Conservation (phyloP, 768 basidiomycete genomes). For the Suillus subalutaceus region DNA sequence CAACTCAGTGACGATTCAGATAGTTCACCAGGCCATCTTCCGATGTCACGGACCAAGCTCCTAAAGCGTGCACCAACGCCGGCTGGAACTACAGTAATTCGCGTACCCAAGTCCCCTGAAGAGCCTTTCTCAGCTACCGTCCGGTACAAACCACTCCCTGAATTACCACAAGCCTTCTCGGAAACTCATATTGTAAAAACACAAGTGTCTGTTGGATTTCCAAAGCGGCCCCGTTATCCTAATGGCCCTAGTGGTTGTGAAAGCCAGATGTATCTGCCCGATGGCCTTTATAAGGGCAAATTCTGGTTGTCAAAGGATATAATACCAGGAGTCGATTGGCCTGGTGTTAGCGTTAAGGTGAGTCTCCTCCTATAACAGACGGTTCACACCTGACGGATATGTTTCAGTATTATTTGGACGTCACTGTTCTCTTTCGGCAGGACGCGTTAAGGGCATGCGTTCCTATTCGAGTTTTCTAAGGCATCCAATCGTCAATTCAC, state of each 20-base stretch:
- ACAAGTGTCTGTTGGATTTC: constrained; percentile 66
- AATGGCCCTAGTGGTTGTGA: constrained; percentile 50
- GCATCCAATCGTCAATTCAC: constrained; percentile 44
- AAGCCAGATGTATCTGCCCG: constrained; percentile 54
- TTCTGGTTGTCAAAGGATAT: constrained; percentile 58
- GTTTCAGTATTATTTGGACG: constrained; percentile 70
- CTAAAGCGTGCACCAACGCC: constrained; percentile 36
- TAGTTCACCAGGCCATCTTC: constrained; percentile 14
- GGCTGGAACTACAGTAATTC: constrained; percentile 20
- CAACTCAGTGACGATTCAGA: constrained; percentile 50
- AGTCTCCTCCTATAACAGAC: constrained; percentile 18
- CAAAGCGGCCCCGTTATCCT: constrained; percentile 57
- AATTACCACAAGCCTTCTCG: constrained; percentile 24
- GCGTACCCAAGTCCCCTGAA: constrained; percentile 16
- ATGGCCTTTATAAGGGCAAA: constrained; percentile 67
- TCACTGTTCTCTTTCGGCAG: constrained; percentile 66
- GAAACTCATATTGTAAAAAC: constrained; percentile 33
- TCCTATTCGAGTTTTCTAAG: constrained; percentile 59
- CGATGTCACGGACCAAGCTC: constrained; percentile 22
- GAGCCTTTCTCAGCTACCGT: constrained; percentile 6
- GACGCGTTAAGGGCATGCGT: constrained; percentile 65
- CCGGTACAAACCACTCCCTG: constrained; percentile 30
- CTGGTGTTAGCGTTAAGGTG: constrained; percentile 70
- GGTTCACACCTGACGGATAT: not conserved
- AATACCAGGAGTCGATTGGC: constrained; percentile 69